Conservation (phyloP, 2,329 filamentous ascomycete genomes). For the Fusarium devonianum region DNA sequence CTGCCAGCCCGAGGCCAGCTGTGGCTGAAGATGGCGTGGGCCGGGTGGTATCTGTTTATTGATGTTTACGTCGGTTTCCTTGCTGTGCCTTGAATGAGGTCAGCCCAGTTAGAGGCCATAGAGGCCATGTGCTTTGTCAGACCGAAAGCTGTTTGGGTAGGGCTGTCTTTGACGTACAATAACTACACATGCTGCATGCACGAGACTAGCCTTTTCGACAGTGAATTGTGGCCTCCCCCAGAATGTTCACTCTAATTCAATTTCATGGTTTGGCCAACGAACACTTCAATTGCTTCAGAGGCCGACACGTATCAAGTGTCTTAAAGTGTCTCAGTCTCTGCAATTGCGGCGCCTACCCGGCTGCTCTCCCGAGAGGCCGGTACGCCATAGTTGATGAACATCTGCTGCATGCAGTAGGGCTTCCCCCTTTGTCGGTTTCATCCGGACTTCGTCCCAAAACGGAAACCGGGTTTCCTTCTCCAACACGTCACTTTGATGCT, state of each 20-base stretch:
- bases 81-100: constrained; percentile 13
- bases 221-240: too few relatives aligned
- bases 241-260: too few relatives aligned
- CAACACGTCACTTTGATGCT: too few relatives aligned
- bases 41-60: constrained; percentile 18
- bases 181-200: too few relatives aligned
- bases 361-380: constrained; percentile 23
- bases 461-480: too few relatives aligned
- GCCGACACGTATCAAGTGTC: neutral
- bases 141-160: neutral
- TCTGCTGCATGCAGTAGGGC: constrained; percentile 25
- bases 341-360: constrained; percentile 3
- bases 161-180: neutral
- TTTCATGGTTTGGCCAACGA: too few relatives aligned
- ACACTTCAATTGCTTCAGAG: too few relatives aligned
- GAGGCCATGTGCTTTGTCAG: constrained; percentile 11
- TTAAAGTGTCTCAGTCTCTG: neutral
- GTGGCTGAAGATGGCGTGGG: constrained; percentile 17
- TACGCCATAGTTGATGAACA: constrained; percentile 21
- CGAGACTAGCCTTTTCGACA: too few relatives aligned
- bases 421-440: neutral
- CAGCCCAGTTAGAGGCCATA: constrained; percentile 15
- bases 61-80: constrained; percentile 25
- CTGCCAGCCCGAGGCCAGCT: constrained; percentile 11
- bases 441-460: too few relatives aligned